Evolutionary conservation across 2,329 filamentous ascomycete species (phyloP).

Genomic region (Calonectria pseudoturangicola): DNA sequence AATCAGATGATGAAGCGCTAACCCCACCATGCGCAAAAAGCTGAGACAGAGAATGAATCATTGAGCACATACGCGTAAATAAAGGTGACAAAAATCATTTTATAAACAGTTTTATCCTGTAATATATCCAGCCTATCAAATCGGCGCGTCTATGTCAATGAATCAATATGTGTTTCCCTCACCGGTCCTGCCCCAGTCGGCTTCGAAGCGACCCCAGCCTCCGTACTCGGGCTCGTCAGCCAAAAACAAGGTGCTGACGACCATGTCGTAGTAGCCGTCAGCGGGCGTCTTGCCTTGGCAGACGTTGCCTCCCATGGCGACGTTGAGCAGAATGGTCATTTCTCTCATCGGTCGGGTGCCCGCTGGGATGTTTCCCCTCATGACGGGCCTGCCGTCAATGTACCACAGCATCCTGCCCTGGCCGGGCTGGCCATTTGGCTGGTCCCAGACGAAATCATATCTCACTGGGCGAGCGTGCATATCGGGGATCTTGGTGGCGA

Average conservation of each 20-base stretch:
- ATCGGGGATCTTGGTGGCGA: slow-evolving; percentile 69
- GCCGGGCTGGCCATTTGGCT: slow-evolving; percentile 64
- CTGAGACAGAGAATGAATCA: neutral
- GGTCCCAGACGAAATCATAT: slow-evolving; percentile 75
- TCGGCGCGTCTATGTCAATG: neutral
- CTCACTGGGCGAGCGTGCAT: slow-evolving; percentile 68
- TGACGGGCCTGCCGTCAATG: slow-evolving; percentile 73
- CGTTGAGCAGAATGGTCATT: slow-evolving; percentile 74
- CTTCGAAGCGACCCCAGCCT: slow-evolving; percentile 73
- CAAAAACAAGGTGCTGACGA: slow-evolving; percentile 71
- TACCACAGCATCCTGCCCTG: slow-evolving; percentile 74
- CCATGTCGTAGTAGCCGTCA: slow-evolving; percentile 74
- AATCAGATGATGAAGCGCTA: neutral
- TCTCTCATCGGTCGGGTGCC: slow-evolving; percentile 74
- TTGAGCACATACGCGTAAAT: neutral
- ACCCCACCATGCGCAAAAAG: neutral
- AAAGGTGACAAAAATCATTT: neutral
- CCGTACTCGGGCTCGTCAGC: slow-evolving; percentile 70
- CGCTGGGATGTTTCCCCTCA: slow-evolving; percentile 72
- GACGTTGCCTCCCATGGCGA: slow-evolving; percentile 78
- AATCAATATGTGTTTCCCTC: slow-evolving; percentile 60
- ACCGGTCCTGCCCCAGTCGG: slow-evolving; percentile 65
- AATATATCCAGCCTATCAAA: slow-evolving; percentile 10
- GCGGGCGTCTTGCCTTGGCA: slow-evolving; percentile 70
- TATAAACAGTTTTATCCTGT: neutral